A percentile compares a stretch with the other conserved stretches of the same genome.
Evolutionary conservation across 1,284 basidiomycete genomes (phyloP).

Genomic region (Mycosarcoma mackinlayi): DNA sequence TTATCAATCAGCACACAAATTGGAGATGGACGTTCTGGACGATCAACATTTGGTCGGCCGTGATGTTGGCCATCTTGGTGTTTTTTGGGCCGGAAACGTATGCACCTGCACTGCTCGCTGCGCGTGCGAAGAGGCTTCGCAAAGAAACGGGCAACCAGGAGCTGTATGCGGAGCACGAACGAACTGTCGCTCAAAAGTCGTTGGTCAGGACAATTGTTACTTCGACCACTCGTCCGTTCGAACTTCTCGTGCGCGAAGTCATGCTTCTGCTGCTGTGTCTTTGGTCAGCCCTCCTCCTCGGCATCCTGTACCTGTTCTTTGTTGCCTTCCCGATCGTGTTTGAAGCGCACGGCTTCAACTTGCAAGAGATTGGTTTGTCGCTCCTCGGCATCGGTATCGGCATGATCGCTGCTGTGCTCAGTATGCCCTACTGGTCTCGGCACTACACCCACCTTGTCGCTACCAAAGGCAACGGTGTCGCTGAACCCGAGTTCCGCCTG

Average conservation of each 20-base stretch:
- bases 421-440: constrained; percentile 70
- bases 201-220: constrained; percentile 23
- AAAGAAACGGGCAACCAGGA: constrained; percentile 60
- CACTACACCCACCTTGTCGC: constrained; percentile 72
- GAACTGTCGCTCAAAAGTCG: constrained; percentile 23
- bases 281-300: constrained; percentile 41
- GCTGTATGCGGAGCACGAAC: constrained; percentile 44
- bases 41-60: constrained; percentile 59
- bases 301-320: constrained; percentile 54
- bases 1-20: constrained; percentile 61
- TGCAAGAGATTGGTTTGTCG: constrained; percentile 43
- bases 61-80: constrained; percentile 59
- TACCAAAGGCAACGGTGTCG: constrained; percentile 70
- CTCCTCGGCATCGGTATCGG: constrained; percentile 53
- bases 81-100: constrained; percentile 67
- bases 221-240: constrained; percentile 30
- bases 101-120: constrained; percentile 62
- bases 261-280: constrained; percentile 41
- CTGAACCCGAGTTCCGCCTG: constrained; percentile 55
- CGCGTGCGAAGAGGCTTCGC: constrained; percentile 60
- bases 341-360: constrained; percentile 48
- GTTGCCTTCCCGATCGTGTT: constrained; percentile 56
- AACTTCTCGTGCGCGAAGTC: constrained; percentile 25
- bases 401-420: constrained; percentile 42
- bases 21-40: constrained; percentile 68